Evolutionary conservation across 2,329 filamentous ascomycete genomes (phyloP).

Genomic region (Phialophora chinensis): DNA sequence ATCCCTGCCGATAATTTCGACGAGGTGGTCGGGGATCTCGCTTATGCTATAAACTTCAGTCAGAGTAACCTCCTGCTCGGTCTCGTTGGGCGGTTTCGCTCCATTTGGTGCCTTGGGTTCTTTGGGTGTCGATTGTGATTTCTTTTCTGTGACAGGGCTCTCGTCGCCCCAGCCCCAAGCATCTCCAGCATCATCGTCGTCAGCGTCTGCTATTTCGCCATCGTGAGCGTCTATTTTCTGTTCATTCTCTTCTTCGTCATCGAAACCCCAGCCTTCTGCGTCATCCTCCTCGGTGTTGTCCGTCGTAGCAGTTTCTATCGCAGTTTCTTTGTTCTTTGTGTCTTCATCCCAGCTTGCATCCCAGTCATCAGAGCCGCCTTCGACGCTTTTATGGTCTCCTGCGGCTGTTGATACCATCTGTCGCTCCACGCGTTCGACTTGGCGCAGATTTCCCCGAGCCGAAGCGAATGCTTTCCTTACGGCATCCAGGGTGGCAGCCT

Average conservation of each 20-base stretch:
- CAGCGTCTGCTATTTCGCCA: constrained; percentile 36
- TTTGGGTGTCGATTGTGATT: constrained; percentile 21
- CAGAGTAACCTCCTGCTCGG: constrained; percentile 71
- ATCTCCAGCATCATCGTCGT: constrained; percentile 57
- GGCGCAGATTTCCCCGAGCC: constrained; percentile 70
- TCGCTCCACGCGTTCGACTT: constrained; percentile 83
- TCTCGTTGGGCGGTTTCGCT: constrained; percentile 1
- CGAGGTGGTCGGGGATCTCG: constrained; percentile 78
- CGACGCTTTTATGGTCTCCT: constrained; percentile 52
- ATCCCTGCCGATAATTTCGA: constrained; percentile 51
- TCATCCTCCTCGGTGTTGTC: constrained; percentile 55
- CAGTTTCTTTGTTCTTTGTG: constrained; percentile 11
- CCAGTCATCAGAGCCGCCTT: constrained; percentile 66
- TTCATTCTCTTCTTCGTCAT: constrained; percentile 47
- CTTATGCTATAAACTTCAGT: constrained; percentile 89
- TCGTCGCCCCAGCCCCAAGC: constrained; percentile 90
- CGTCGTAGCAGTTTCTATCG: background rate
- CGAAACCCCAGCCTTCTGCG: constrained; percentile 57
- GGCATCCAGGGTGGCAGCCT: constrained; percentile 76
- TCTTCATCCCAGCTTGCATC: constrained; percentile 76
- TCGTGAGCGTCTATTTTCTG: constrained; percentile 45
- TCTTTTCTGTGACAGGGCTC: constrained; percentile 47
- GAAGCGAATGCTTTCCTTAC: constrained; percentile 72
- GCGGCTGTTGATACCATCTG: constrained; percentile 73
- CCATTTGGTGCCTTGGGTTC: constrained; percentile 25